phyloP scores from a whole-genome alignment of 2,329 filamentous ascomycete genomes.

The Scedosporium boydii region DNA sequence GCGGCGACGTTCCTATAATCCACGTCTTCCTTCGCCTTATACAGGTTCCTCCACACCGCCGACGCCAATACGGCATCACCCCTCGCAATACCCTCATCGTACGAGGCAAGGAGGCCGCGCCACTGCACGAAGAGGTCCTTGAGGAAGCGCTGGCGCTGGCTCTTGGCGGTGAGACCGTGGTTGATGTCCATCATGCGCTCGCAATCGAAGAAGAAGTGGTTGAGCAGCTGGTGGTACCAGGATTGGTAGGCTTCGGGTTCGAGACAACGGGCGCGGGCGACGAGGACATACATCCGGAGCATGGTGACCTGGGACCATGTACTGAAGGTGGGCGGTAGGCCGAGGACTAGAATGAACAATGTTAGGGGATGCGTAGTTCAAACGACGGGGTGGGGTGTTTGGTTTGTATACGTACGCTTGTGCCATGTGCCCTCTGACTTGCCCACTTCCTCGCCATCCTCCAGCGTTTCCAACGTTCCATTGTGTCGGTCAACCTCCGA shows the following conservation, averaged over 20 bases:
- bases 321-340: constrained; percentile 77
- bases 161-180: constrained; percentile 58
- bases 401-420: constrained; percentile 45
- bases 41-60: constrained; percentile 90
- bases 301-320: constrained; percentile 96
- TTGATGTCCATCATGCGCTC: constrained; percentile 75
- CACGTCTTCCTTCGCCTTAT: constrained; percentile 54
- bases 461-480: constrained; percentile 58
- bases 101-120: constrained; percentile 75
- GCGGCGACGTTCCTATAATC: constrained; percentile 42
- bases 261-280: constrained; percentile 72
- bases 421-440: constrained; percentile 72
- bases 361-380: constrained; percentile 1
- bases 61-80: constrained; percentile 69
- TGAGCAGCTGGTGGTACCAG: constrained; percentile 84
- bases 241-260: constrained; percentile 57
- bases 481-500: constrained; percentile 56
- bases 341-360: constrained; percentile 50
- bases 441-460: constrained; percentile 75
- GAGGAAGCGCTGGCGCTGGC: constrained; percentile 54
- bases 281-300: constrained; percentile 89
- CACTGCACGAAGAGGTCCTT: constrained; percentile 93
- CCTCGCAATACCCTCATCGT: constrained; percentile 70
- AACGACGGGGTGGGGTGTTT: background rate
- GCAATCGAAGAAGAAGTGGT: constrained; percentile 90